phyloP scores from a whole-genome alignment of 768 basidiomycete genomes.

The Ramaria sp. region DNA sequence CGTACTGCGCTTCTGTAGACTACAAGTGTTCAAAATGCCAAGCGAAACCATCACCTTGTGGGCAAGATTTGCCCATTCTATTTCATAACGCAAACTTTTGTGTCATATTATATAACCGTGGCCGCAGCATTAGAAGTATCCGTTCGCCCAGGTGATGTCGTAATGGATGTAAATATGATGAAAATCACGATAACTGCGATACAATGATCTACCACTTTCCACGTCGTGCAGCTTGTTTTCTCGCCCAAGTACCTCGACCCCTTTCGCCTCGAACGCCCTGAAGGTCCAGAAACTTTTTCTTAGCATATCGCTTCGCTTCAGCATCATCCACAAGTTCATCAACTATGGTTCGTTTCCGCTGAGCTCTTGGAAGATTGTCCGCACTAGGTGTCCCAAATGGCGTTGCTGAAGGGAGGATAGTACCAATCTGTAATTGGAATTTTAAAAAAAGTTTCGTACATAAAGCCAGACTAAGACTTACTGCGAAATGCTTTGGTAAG shows the following conservation, averaged over 20 bases:
- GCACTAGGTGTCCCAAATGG: constrained; percentile 62
- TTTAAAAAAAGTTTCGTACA: background rate
- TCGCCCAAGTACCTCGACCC: constrained; percentile 60
- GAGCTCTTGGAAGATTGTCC: constrained; percentile 60
- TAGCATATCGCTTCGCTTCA: constrained; percentile 79
- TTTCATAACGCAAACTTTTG: too few species aligned
- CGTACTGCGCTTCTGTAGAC: too few species aligned
- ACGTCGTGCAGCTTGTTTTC: constrained; percentile 51
- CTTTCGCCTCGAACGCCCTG: constrained; percentile 52
- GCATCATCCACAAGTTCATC: constrained; percentile 82
- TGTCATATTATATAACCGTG: too few species aligned
- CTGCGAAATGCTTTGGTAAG: constrained; percentile 73
- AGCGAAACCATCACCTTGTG: too few species aligned
- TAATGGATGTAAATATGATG: too few species aligned
- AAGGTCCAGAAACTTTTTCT: constrained; percentile 76
- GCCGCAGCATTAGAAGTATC: too few species aligned
- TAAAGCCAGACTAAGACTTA: constrained; percentile 25
- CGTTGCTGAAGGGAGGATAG: constrained; percentile 54
- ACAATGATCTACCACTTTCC: constrained; percentile 41
- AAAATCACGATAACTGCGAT: too few species aligned
- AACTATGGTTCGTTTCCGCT: constrained; percentile 73
- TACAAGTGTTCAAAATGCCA: too few species aligned
- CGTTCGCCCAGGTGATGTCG: too few species aligned
- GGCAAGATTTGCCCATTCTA: too few species aligned
- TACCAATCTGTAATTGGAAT: constrained; percentile 52